These are phyloP conservation scores for Camelina neglecta DNA, from an alignment of 345 rosid genomes.

Conservation along the genomic window DNA sequence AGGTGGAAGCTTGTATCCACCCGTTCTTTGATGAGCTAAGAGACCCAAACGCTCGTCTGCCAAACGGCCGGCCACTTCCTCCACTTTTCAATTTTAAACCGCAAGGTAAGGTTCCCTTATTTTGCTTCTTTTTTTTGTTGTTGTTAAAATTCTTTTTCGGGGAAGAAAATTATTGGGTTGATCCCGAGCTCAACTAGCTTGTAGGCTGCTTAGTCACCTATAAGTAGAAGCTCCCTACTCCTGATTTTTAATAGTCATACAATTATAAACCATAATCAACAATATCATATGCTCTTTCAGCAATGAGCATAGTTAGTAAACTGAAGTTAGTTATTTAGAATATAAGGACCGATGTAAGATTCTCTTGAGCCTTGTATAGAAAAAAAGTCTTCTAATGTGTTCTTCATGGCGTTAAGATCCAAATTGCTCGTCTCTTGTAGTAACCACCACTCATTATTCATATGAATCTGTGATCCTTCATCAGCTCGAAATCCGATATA, in stretches of 20 bases:
- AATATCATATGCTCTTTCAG: background rate
- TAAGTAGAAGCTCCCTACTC: background rate
- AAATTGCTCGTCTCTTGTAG: conserved; percentile 1
- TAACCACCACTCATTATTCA: background rate
- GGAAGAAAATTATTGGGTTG: background rate
- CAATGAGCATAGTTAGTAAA: background rate
- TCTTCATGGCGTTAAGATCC: background rate
- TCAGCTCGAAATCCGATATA: background rate
- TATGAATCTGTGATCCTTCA: background rate
- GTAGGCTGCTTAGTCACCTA: background rate
- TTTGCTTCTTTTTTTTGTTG: background rate
- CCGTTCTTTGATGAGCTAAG: conserved; percentile 81
- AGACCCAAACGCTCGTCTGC: conserved; percentile 65
- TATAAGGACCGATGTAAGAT: background rate
- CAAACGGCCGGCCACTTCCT: conserved; percentile 75
- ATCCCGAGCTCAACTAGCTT: no score
- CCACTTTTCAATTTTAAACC: conserved; percentile 65
- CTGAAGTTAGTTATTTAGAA: background rate
- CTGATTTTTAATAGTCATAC: background rate
- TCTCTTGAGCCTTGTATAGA: no score
- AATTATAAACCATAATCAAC: background rate
- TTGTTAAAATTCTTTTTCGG: background rate
- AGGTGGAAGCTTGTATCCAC: conserved; percentile 73
- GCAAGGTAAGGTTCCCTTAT: conserved; percentile 37
- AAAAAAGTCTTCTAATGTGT: background rate